Conservation (phyloP, 2,329 filamentous ascomycete genomes). For the Coniella vitis region DNA sequence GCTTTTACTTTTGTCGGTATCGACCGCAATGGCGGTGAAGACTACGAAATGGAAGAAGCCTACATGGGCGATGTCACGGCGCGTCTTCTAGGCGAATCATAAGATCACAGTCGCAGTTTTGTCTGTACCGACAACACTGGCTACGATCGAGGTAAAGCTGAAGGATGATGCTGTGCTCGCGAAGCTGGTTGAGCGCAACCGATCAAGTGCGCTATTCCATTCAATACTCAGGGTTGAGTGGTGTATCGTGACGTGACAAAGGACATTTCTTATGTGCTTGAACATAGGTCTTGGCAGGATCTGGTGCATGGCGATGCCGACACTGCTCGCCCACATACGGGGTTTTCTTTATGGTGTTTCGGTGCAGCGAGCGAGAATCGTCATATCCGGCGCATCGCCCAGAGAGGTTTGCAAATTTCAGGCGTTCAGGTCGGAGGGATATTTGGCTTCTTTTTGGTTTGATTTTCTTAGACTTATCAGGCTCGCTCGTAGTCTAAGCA, state of each 20-base stretch:
- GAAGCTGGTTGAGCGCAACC: no score
- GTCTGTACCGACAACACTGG: no score
- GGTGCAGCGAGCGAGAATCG: neutral
- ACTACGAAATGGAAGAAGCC: constrained; percentile 82
- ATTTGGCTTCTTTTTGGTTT: neutral
- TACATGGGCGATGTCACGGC: constrained; percentile 89
- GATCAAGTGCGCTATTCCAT: no score
- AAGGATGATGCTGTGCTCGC: no score
- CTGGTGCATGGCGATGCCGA: no score
- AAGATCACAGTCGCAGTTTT: neutral
- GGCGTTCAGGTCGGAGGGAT: neutral
- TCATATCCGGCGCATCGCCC: neutral
- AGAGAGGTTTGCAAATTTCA: neutral
- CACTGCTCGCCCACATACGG: no score
- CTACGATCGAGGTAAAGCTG: no score
- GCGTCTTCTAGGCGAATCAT: constrained; percentile 72
- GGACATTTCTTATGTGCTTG: no score
- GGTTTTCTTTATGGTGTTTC: no score
- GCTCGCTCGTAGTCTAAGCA: neutral
- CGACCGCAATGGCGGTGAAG: constrained; percentile 66
- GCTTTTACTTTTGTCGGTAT: constrained; percentile 79
- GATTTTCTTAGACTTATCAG: neutral
- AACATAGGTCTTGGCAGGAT: no score
- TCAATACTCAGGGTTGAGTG: no score
- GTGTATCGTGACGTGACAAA: no score